Percentiles rank a stretch among this genome's conserved stretches.
These are phyloP conservation scores for Trifolium repens DNA, from an alignment of 306 rosid genomes.

Conservation along the genomic window DNA sequence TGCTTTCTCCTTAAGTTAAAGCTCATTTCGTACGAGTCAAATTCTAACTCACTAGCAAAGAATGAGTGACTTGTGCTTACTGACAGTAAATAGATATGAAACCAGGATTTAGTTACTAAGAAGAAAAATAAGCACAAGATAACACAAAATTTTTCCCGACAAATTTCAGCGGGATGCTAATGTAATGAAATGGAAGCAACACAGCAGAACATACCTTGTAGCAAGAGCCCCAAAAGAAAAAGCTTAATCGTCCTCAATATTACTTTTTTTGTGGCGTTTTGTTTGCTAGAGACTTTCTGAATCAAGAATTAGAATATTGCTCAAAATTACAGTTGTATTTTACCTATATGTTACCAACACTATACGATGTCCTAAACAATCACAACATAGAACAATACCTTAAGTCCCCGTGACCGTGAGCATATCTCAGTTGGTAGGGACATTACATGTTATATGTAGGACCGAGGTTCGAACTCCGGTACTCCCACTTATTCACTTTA, in stretches of 20 bases:
- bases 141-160: conserved; percentile 4
- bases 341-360: conserved; percentile 12
- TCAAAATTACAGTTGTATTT: conserved; percentile 2
- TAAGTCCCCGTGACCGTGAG: too few relatives aligned
- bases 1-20: neutral
- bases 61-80: conserved; percentile 10
- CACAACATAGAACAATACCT: conserved; percentile 7
- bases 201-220: conserved; percentile 58
- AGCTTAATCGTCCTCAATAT: conserved; percentile 64
- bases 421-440: too few relatives aligned
- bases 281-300: conserved; percentile 73
- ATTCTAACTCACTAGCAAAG: neutral
- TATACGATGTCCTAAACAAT: neutral
- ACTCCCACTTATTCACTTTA: too few relatives aligned
- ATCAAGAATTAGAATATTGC: conserved; percentile 35
- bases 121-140: conserved; percentile 27
- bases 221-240: conserved; percentile 68
- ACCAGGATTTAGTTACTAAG: conserved; percentile 33
- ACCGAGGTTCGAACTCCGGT: too few relatives aligned
- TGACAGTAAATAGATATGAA: conserved; percentile 19
- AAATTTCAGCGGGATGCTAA: conserved; percentile 19
- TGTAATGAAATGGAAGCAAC: conserved; percentile 17
- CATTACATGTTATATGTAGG: too few relatives aligned
- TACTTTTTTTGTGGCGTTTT: conserved; percentile 63
- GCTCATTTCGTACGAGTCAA: neutral